Conservation (phyloP, 2,329 filamentous ascomycete species). For the Cytospora paraplurivora region DNA sequence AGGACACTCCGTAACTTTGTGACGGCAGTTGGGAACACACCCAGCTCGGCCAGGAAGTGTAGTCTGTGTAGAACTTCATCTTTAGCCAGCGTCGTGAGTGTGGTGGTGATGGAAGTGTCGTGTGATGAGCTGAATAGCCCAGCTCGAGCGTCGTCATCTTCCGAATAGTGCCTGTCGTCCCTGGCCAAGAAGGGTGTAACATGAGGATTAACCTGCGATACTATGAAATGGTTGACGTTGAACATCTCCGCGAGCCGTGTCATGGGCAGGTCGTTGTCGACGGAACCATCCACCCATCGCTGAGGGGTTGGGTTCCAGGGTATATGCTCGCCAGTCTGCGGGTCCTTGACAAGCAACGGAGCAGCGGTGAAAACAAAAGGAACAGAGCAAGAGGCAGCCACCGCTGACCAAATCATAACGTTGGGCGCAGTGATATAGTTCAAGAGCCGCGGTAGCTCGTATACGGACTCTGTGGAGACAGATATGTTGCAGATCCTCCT, state of each 20-base stretch:
- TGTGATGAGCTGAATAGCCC: constrained; percentile 45
- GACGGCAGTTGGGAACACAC: constrained; percentile 75
- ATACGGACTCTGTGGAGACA: constrained; percentile 83
- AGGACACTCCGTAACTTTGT: constrained; percentile 80
- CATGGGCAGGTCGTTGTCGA: constrained; percentile 93
- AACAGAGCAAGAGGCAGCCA: constrained; percentile 93
- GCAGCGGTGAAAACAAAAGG: constrained; percentile 82
- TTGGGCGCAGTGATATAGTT: constrained; percentile 95
- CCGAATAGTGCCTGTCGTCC: constrained; percentile 62
- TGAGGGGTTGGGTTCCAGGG: constrained; percentile 87
- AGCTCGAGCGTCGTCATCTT: constrained; percentile 33
- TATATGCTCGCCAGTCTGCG: constrained; percentile 71
- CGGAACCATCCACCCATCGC: constrained; percentile 90
- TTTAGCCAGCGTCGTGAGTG: constrained; percentile 71
- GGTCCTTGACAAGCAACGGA: constrained; percentile 81
- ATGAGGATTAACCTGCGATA: constrained; percentile 95
- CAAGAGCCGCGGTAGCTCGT: constrained; percentile 81
- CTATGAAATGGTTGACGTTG: constrained; percentile 97
- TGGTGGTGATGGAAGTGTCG: constrained; percentile 34
- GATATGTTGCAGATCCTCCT: constrained; percentile 90
- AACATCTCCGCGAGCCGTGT: constrained; percentile 90
- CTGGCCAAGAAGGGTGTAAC: constrained; percentile 82
- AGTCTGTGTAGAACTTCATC: constrained; percentile 80
- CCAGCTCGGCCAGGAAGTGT: constrained; percentile 77
- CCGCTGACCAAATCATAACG: constrained; percentile 94